Evolutionary conservation across 129 eudicot genomes (phyloP), one percentile per base, ranked within the genome.

Genomic region (Flaveria bidentis): DNA sequence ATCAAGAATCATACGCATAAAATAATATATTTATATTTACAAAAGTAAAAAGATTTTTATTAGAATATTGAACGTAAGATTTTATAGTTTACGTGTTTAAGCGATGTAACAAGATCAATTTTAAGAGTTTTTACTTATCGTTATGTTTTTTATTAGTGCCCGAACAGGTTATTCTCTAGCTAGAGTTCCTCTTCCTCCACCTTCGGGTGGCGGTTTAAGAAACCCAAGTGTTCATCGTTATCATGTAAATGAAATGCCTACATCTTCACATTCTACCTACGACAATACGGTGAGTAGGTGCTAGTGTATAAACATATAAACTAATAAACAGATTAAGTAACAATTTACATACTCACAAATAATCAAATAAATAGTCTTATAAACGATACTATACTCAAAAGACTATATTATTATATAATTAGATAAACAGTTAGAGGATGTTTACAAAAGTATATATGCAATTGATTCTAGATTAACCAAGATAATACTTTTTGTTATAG

Each of bases 131-230:
- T 2, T 4, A 5, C 62, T 76, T 77, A 18, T 3, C 0, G 0
- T 23, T 42, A 50, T 23, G 10, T 51, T 55, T 36, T 53, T 44
- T 25, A 20, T 56, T 73, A 89, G 92, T 74, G 75, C 73, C 16
- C 86, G 77, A 23, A 83, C 80, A 2, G 87, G 87, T 66, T 65
- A 75, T 66, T 79, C 84, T 68, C 87, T 88, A 0, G 51, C 57
- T n/a, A 77, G 81, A 14, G 53, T 81, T 76, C 79, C 95, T 22
- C 90, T 83, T 20, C 89, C 92, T 20, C 90, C 97, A 9, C 97
- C 97, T 49, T 53, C 56, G 5, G 62, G 62, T 41, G 72, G 64
- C 17, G 30, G 66, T 50, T 63, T 77, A 47, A 63, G 81, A 75
- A 80, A 60, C 60, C 69, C 76, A 6, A 74, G 61, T 2, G 67